Base-by-base conservation (phyloP, 2,329 filamentous ascomycete species). In the Lojkania enalia region DNA sequence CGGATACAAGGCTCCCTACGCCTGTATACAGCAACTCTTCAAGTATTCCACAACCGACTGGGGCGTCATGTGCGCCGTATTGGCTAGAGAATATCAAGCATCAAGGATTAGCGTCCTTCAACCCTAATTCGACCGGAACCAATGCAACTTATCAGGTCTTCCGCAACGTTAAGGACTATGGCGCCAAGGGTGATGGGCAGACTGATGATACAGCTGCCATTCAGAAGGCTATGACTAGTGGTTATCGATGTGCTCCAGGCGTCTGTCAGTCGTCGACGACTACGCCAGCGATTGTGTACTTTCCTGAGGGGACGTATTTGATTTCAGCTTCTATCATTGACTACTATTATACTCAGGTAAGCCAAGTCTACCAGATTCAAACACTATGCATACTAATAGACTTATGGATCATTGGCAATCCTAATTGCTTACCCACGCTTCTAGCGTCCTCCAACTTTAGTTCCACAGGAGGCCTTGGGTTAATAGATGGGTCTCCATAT, bases 291-390 rank as follows among this genome's bases (percentile, higher is more conserved):
- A 64, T 80, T 16, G 74, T 83, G n/a, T 82, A 81, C 60, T 81
- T 81, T 54, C 79, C 77, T 3, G 72, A 74, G 14, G 82, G 81
- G 32, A 83, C 76, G 0, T 87, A 87, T 51, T 39, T 80, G 2
- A 73, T 84, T 45, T 81, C 75, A 31, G 67, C 70, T 0, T 73
- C 79, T 2, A 81, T 87, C 49, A 75, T 83, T 41, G 75, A 82
- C 55, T 84, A 82, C 55, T 86, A 85, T 64, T 79, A 80, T 48
- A 86, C 83, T 4, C 77, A 84, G 42, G 61, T 64, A 42, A 39
- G 48, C 11, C 13, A 31, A 40, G 9, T 3, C 15, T 7, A 32
- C 5, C 18, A 20, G 2, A 21, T 18, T 23, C 21, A 4, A 9
- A 6, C 15, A n/a, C n/a, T n/a, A n/a, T n/a, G n/a, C n/a, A n/a